Base-by-base conservation (phyloP, 1,139 yeast species). In the Geotrichum siamense region DNA sequence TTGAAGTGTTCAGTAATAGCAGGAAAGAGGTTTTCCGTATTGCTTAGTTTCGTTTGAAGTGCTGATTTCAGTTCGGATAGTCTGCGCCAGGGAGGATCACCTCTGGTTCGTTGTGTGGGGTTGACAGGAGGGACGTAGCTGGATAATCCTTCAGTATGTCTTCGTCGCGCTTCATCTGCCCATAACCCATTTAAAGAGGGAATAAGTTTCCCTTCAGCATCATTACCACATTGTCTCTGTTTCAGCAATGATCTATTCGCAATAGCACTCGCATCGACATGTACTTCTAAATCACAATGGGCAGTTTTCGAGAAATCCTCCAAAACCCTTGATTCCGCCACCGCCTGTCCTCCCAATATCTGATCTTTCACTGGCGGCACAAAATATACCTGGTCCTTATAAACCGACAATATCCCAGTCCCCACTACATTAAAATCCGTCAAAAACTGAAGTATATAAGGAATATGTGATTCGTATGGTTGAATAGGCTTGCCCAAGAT, bases 381-480 rank as follows among this genome's bases (percentile, higher is more conserved):
- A 32, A 36, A 42, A 38, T 23, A 42, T 51, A 25, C 47, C 50
- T 48, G 73, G 44, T 19, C 70, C 65, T 22, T 33, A n/a, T 5
- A 20, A 5, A 33, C 5, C 10, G 37, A 8, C 29, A 91, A 51
- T 87, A 93, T 82, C 4, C 82, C 80, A 61, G 96, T 85, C 0
- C 96, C 94, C 60, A 74, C 85, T 30, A 89, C 63, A 56, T 89
- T 89, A 62, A 73, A 86, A 57, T 93, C 98, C 0, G 85, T 70
- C 32, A 85, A 62, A 57, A 91, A 86, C 57, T 91, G 96, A 16
- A 86, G 62, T 1, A 75, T 59, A 55, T 69, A 80, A 0, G 96
- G 93, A 10, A 91, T 70, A 58, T 91, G 97, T 0, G 89, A 71
- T 56, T 91, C 98, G 57, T 70, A 84, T 0, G 79, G 76, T 40